Conservation (phyloP, 768 basidiomycete genomes). For the Fomitopsis pulvina region DNA sequence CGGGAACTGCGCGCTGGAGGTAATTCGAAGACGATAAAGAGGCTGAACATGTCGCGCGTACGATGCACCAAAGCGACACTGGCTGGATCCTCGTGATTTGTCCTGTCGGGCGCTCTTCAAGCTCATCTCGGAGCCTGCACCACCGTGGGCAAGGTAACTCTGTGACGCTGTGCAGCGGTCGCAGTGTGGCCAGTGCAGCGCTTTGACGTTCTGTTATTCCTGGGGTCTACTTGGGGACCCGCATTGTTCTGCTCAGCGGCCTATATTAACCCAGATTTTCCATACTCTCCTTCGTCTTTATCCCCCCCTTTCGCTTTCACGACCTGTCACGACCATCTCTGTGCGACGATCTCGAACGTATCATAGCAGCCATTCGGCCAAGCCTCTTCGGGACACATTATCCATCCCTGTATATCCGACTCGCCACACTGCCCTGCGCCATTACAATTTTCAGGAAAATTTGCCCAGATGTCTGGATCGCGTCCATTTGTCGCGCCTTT, state of each 20-base stretch:
- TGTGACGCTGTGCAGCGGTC: conserved; percentile 1
- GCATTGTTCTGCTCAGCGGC: neutral
- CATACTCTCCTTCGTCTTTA: neutral
- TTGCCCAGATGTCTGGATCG: conserved; percentile 3
- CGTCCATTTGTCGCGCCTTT: conserved; percentile 7
- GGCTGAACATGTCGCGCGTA: neutral
- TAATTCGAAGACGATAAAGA: conserved; percentile 1
- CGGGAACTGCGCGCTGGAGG: neutral
- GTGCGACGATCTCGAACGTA: neutral
- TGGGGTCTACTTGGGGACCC: neutral
- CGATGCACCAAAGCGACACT: neutral
- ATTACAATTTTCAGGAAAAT: neutral
- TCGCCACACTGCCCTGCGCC: neutral
- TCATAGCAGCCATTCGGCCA: neutral
- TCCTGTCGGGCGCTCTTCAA: neutral
- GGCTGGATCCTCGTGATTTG: neutral
- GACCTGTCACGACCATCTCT: conserved; percentile 9
- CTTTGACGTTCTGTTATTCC: neutral
- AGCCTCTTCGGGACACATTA: neutral
- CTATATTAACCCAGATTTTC: neutral
- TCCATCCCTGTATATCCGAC: neutral
- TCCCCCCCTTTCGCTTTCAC: conserved; percentile 4
- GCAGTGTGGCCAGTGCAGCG: conserved; percentile 1
- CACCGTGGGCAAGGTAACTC: neutral
- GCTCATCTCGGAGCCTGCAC: neutral